phyloP scores from a whole-genome alignment of 2,329 filamentous ascomycete genomes.

The Pseudophaeomoniella oleicola region DNA sequence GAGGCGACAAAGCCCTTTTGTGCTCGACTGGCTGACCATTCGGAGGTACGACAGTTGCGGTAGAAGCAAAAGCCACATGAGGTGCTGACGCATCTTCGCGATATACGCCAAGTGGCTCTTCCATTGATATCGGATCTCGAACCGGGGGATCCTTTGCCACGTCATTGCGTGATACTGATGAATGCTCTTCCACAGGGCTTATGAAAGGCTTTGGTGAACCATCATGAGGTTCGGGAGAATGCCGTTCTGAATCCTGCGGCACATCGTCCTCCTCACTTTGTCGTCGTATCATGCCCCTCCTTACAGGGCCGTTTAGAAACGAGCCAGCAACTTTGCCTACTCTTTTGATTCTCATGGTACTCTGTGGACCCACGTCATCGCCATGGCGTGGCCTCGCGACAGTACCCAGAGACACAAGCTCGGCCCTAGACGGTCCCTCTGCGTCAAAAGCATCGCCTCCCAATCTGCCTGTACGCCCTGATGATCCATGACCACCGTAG shows the following conservation, averaged over 20 bases:
- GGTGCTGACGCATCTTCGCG: background rate
- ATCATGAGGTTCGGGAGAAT: slow-evolving; percentile 7
- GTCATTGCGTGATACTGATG: too few relatives aligned
- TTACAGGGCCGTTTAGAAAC: slow-evolving; percentile 66
- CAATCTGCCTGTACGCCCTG: slow-evolving; percentile 18
- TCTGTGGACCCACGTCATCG: slow-evolving; percentile 52
- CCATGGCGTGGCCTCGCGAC: slow-evolving; percentile 30
- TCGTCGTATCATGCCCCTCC: slow-evolving; percentile 49
- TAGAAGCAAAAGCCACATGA: slow-evolving; percentile 4
- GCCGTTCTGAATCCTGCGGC: slow-evolving; percentile 15
- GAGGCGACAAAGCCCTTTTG: background rate
- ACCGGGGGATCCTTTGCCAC: too few relatives aligned
- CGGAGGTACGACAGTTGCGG: slow-evolving; percentile 1
- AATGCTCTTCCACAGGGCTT: background rate
- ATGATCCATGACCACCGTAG: slow-evolving; percentile 4
- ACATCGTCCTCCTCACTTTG: slow-evolving; percentile 51
- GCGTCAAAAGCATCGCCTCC: slow-evolving; percentile 6
- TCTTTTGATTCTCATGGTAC: slow-evolving; percentile 64
- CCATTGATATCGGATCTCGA: too few relatives aligned
- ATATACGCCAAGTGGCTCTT: slow-evolving; percentile 1
- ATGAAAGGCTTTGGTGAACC: slow-evolving; percentile 7
- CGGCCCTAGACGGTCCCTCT: slow-evolving; percentile 16
- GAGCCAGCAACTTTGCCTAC: slow-evolving; percentile 61
- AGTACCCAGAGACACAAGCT: slow-evolving; percentile 21
- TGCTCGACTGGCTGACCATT: background rate